Evolutionary conservation across 331 rosid genomes (phyloP), one percentile per base, ranked within the genome.

Genomic region (Quercus phellos): DNA sequence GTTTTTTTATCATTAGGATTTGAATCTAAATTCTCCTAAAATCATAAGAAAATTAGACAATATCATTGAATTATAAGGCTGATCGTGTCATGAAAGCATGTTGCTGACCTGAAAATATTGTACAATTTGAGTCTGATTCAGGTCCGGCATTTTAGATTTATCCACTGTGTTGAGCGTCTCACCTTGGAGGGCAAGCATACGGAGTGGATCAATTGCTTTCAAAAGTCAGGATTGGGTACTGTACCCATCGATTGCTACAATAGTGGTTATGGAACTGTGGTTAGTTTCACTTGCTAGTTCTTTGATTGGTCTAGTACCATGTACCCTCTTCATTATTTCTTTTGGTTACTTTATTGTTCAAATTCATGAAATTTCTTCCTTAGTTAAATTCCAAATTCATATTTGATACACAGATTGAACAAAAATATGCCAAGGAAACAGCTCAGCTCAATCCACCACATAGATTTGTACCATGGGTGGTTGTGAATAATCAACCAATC

Each of bases 401-500:
- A 24, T 34, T 34, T 34, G 79, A 75, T 78, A 46, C 59, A 29
- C 82, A 94, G 96, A 87, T 94, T 79, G 96, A 94, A 79, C 74
- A 74, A 51, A 74, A 80, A 1, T 88, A 80, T 70, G 98, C 89
- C 3, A 82, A 30, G 74, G 91, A 94, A 82, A 94, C 98, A n/a
- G 82, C 78, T 74, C 59, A 64, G 30, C 95, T 92, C n/a, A 85
- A 86, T 55, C 98, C 96, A 16, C 87, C 88, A 5, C 96, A 83
- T 51, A 87, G 81, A 70, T 94, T 87, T 74, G 97, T 94, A 59
- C 98, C 98, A 51, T 92, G 98, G 98, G 89, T 94, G 60, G 87
- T 94, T 67, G 92, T 94, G 38, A 86, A 94, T 68, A 82, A 83
- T 68, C 80, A 88, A 58, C 80, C 98, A 63, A 89, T 94, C 59